phyloP scores from a whole-genome alignment of 2,329 filamentous ascomycete genomes.

The Nothomitra cinnamomea region DNA sequence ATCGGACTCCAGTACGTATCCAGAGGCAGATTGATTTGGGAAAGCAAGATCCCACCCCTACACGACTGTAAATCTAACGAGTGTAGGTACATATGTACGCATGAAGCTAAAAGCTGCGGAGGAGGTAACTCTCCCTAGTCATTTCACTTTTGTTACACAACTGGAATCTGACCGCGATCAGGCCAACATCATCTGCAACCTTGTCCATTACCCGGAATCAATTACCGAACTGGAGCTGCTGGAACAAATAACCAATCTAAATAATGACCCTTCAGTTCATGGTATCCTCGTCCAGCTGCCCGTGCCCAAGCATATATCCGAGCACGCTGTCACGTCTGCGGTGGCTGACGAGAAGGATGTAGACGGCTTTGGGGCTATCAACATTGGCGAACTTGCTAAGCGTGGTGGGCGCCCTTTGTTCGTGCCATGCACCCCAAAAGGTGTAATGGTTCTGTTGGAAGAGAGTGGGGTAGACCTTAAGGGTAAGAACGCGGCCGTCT shows the following conservation, averaged over 20 bases:
- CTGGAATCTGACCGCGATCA: slow-evolving; percentile 22
- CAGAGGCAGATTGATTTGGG: background rate
- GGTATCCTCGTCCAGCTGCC: slow-evolving; percentile 91
- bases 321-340: slow-evolving; percentile 77
- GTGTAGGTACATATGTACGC: slow-evolving; percentile 82
- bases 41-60: background rate
- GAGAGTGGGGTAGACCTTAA: slow-evolving; percentile 67
- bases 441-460: slow-evolving; percentile 81
- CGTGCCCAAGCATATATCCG: slow-evolving; percentile 73
- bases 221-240: slow-evolving; percentile 76
- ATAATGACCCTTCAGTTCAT: slow-evolving; percentile 73
- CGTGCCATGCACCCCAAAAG: slow-evolving; percentile 89
- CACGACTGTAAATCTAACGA: slow-evolving; percentile 10
- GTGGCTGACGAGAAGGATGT: slow-evolving; percentile 94
- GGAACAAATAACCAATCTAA: slow-evolving; percentile 62
- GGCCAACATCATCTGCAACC: slow-evolving; percentile 79
- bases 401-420: slow-evolving; percentile 79
- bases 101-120: slow-evolving; percentile 98
- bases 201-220: slow-evolving; percentile 67
- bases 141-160: slow-evolving; percentile 5
- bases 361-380: slow-evolving; percentile 83
- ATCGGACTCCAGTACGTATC: slow-evolving; percentile 66
- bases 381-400: slow-evolving; percentile 95
- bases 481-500: slow-evolving; percentile 86
- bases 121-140: slow-evolving; percentile 40